Conservation (phyloP, 352 stramenopile genomes). For the Globisporangium viniferum region DNA sequence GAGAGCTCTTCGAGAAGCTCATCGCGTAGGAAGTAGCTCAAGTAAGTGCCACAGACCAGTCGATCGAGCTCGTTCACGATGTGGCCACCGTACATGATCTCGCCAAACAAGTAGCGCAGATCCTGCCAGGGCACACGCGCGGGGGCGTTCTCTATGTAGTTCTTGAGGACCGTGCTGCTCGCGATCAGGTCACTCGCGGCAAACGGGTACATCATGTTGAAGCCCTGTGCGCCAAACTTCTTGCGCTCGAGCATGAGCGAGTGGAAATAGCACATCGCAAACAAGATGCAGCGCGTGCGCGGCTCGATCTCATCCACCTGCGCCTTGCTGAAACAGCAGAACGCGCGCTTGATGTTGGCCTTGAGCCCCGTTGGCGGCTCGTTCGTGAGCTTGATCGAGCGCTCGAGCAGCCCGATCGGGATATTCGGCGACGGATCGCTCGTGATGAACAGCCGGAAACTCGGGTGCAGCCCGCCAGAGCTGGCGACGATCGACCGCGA, state of each 20-base stretch:
- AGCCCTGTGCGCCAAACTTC: slow-evolving; percentile 88
- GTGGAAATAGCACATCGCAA: slow-evolving; percentile 92
- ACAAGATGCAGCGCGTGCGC: slow-evolving; percentile 85
- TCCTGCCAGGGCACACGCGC: slow-evolving; percentile 88
- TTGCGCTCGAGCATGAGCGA: slow-evolving; percentile 91
- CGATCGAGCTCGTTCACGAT: slow-evolving; percentile 85
- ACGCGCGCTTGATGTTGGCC: slow-evolving; percentile 86
- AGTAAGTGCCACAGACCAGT: slow-evolving; percentile 77
- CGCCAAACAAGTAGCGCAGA: slow-evolving; percentile 84
- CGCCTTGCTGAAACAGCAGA: slow-evolving; percentile 70
- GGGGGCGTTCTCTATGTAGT: slow-evolving; percentile 92
- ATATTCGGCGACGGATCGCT: slow-evolving; percentile 84
- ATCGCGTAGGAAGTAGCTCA: slow-evolving; percentile 87
- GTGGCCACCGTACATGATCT: slow-evolving; percentile 89
- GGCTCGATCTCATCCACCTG: slow-evolving; percentile 83
- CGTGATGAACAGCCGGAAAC: slow-evolving; percentile 88
- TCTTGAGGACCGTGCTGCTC: slow-evolving; percentile 81
- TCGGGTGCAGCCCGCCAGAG: slow-evolving; percentile 52
- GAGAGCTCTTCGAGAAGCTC: slow-evolving; percentile 88
- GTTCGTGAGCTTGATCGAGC: slow-evolving; percentile 89
- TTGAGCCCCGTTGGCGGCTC: slow-evolving; percentile 85
- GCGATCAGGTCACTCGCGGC: slow-evolving; percentile 80
- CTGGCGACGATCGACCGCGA: slow-evolving; percentile 24
- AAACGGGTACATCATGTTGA: slow-evolving; percentile 92
- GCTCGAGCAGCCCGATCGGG: slow-evolving; percentile 87